Conservation (phyloP, 805 yeast genomes). For the Brettanomyces anomalus region DNA sequence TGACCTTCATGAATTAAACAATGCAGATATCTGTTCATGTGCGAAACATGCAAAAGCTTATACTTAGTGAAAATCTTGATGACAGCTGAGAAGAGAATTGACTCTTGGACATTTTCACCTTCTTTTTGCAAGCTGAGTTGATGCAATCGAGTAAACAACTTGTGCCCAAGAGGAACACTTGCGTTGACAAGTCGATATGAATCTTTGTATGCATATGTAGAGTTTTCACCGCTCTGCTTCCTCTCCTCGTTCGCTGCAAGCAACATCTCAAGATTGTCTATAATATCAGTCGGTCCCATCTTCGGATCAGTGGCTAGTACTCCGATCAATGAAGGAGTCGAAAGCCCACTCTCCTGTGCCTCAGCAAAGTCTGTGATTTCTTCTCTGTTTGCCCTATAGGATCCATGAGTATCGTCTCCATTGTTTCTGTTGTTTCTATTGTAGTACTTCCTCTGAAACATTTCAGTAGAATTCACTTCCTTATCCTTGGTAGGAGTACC, state of each 20-base stretch:
- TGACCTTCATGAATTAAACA: slow-evolving; percentile 17
- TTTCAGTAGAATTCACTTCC: no score
- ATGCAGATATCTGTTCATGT: slow-evolving; percentile 17
- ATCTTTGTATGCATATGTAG: not conserved
- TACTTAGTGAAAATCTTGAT: slow-evolving; percentile 11
- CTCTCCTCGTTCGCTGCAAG: not conserved
- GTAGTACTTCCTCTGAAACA: no score
- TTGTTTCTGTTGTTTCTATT: no score
- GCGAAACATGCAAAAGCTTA: slow-evolving; percentile 19
- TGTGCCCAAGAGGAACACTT: not conserved
- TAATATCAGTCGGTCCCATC: not conserved
- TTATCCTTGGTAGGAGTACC: no score
- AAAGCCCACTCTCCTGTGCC: not conserved
- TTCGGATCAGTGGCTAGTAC: not conserved
- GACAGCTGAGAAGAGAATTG: slow-evolving; percentile 15
- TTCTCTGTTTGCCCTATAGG: not conserved
- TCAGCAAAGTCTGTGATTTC: not conserved
- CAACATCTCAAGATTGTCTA: slow-evolving; percentile 1
- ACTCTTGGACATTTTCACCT: slow-evolving; percentile 12
- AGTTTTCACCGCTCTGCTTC: not conserved
- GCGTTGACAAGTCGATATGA: not conserved
- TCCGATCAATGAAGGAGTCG: not conserved
- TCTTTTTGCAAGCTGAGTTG: not conserved
- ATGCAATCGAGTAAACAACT: slow-evolving; percentile 1
- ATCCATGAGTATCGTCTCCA: not conserved